These are phyloP conservation scores for Coniella lustricola DNA, from an alignment of 2,329 filamentous ascomycete genomes.

Conservation along the genomic window DNA sequence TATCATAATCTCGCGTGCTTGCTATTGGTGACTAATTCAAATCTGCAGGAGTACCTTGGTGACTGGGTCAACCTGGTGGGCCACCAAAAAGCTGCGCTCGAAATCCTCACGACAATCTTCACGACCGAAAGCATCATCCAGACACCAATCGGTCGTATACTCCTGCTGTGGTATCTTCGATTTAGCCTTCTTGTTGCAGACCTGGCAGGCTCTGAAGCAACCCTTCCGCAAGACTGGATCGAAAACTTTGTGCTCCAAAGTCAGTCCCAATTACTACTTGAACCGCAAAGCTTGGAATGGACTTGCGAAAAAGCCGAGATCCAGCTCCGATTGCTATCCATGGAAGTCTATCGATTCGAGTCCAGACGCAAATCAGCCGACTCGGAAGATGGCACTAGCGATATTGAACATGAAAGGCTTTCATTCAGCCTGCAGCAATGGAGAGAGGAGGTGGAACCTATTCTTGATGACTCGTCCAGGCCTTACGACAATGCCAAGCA, in stretches of 20 bases:
- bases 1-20: too few species aligned
- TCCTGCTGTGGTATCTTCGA: constrained; percentile 82
- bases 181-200: constrained; percentile 83
- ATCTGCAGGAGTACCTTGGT: constrained; percentile 74
- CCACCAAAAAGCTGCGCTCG: constrained; percentile 83
- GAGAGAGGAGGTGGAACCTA: constrained; percentile 52
- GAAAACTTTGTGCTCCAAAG: constrained; percentile 56
- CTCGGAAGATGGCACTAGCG: constrained; percentile 57
- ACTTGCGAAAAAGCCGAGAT: constrained; percentile 62
- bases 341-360: constrained; percentile 75
- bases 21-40: constrained; percentile 3
- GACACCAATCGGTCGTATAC: constrained; percentile 62
- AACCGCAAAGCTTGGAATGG: constrained; percentile 58
- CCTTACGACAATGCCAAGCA: constrained; percentile 49
- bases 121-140: constrained; percentile 68
- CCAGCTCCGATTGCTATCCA: constrained; percentile 63
- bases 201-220: constrained; percentile 70
- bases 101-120: constrained; percentile 71
- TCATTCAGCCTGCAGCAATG: constrained; percentile 37
- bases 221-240: constrained; percentile 75
- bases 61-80: constrained; percentile 93
- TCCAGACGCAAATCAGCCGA: constrained; percentile 58
- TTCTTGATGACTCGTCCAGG: constrained; percentile 53
- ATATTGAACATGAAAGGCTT: constrained; percentile 52
- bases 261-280: constrained; percentile 45